A percentile compares a stretch with the other conserved stretches of the same genome.
Conservation (phyloP, 2,329 filamentous ascomycete species). For the Ramularia collo-cygni region DNA sequence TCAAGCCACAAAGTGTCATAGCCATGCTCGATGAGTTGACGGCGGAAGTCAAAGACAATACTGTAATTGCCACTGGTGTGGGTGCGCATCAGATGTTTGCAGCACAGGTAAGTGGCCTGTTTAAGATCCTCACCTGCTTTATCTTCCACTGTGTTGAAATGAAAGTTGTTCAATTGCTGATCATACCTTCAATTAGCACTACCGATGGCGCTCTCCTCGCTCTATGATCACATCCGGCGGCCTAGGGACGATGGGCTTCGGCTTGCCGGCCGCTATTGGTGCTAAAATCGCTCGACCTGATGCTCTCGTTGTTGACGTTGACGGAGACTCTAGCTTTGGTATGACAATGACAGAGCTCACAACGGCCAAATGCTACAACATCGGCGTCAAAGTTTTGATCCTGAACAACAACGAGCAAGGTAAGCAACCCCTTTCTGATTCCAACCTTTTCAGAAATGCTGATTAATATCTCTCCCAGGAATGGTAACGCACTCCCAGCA, state of each 20-base stretch:
- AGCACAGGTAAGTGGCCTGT: no score
- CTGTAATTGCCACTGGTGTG: constrained; percentile 85
- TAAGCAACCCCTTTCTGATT: no score
- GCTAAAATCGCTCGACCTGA: constrained; percentile 82
- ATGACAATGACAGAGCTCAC: constrained; percentile 95
- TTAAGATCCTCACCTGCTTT: no score
- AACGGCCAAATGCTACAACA: constrained; percentile 89
- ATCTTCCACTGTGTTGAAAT: no score
- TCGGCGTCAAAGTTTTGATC: constrained; percentile 87
- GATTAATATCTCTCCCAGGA: neutral
- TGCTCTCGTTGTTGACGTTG: constrained; percentile 84
- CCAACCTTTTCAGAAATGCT: no score
- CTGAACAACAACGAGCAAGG: constrained; percentile 96
- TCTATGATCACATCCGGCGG: constrained; percentile 95
- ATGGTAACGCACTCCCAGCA: constrained; percentile 99
- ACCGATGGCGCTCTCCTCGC: constrained; percentile 83
- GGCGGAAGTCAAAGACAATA: constrained; percentile 68
- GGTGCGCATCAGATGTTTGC: constrained; percentile 99
- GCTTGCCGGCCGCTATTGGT: constrained; percentile 89
- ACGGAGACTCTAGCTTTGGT: constrained; percentile 96
- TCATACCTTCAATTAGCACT: no score
- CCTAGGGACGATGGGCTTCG: constrained; percentile 90
- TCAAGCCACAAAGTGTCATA: constrained; percentile 91
- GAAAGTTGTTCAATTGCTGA: no score
- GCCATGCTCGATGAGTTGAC: constrained; percentile 82